phyloP scores from a whole-genome alignment of 176 grass and related monocot species.

The Hsuehochloa calcarea region DNA sequence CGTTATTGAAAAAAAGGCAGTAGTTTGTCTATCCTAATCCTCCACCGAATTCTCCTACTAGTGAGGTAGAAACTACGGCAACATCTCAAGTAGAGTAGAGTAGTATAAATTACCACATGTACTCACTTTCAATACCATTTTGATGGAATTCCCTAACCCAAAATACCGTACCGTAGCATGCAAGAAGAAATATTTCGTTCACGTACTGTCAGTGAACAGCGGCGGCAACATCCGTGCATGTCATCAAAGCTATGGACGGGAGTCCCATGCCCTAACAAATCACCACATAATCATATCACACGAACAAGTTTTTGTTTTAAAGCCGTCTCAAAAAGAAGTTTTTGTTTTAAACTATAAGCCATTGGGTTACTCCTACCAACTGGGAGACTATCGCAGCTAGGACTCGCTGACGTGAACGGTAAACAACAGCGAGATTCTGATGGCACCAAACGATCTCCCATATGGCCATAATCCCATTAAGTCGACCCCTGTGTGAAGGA shows the following conservation, averaged over 20 bases:
- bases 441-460: neutral
- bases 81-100: too few relatives aligned
- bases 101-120: neutral
- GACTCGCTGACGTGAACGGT: neutral
- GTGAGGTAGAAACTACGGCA: neutral
- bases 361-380: neutral
- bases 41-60: neutral
- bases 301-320: neutral
- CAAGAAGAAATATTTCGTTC: neutral
- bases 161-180: neutral
- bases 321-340: too few relatives aligned
- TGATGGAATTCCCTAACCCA: neutral
- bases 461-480: too few relatives aligned
- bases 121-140: neutral
- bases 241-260: neutral
- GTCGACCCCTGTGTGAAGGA: neutral
- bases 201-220: neutral
- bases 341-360: neutral
- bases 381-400: neutral
- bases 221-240: too few relatives aligned
- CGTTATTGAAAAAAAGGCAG: too few relatives aligned
- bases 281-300: neutral
- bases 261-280: neutral
- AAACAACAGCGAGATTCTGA: neutral
- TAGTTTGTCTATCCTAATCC: neutral